Percentiles rank a stretch among this genome's conserved stretches.
phyloP scores from a whole-genome alignment of 257 asterid genomes.

The Solanum infundibuliforme region DNA sequence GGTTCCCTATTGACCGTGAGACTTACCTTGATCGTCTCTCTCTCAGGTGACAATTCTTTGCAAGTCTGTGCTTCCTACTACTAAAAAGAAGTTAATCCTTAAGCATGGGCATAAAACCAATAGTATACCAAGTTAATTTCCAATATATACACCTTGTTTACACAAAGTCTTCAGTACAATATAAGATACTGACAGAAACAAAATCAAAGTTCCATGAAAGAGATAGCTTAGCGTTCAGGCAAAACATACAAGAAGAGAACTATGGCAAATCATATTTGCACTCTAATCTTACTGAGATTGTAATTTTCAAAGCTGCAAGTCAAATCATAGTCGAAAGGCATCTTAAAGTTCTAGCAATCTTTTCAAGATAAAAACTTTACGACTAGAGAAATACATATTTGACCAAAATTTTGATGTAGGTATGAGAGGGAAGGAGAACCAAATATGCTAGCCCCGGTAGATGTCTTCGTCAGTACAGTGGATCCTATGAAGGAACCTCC shows the following conservation, averaged over 20 bases:
- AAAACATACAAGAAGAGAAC: neutral
- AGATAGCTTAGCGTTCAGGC: neutral
- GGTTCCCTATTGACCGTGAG: conserved; percentile 92
- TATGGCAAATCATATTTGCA: neutral
- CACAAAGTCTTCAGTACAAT: neutral
- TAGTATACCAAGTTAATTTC: neutral
- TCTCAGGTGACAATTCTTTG: conserved; percentile 39
- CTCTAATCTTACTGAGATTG: neutral
- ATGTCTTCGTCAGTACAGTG: conserved; percentile 85
- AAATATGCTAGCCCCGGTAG: conserved; percentile 73
- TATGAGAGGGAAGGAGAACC: conserved; percentile 95
- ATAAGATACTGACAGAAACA: neutral
- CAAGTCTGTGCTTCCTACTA: neutral
- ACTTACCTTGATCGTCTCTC: conserved; percentile 95
- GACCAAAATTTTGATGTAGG: conserved; percentile 30
- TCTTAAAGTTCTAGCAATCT: neutral
- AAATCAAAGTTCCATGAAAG: neutral
- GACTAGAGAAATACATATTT: neutral
- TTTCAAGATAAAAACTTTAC: neutral
- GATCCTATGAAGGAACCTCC: conserved; percentile 97
- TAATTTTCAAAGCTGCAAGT: neutral
- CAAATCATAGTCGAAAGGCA: neutral
- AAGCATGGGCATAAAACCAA: neutral
- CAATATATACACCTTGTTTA: neutral
- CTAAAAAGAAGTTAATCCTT: neutral